These are phyloP conservation scores for Trichoderma reesei DNA, from an alignment of 495 filamentous ascomycete genomes.

Conservation along the genomic window DNA sequence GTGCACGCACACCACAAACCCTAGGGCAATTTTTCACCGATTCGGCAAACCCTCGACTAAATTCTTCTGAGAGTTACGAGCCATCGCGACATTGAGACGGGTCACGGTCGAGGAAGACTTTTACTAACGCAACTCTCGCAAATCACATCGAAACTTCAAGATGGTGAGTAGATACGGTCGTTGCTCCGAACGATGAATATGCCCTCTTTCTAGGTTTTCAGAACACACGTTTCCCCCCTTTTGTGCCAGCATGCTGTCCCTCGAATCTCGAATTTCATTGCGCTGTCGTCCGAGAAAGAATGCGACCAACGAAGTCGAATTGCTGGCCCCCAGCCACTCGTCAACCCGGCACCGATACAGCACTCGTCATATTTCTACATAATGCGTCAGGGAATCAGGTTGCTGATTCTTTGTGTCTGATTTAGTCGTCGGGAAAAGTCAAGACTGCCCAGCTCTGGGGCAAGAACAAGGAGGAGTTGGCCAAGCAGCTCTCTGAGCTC, in stretches of 20 bases:
- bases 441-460: constrained; percentile 92
- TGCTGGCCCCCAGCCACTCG: background rate
- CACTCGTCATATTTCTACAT: background rate
- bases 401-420: constrained; percentile 24
- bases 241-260: background rate
- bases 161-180: constrained; percentile 12
- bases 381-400: background rate
- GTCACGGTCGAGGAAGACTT: constrained; percentile 9
- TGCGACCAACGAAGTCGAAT: background rate
- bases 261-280: background rate
- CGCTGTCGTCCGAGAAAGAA: background rate
- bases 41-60: constrained; percentile 9
- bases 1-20: constrained; percentile 9
- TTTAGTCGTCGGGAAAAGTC: constrained; percentile 83
- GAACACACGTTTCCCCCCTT: background rate
- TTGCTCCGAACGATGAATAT: background rate
- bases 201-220: background rate
- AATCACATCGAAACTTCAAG: constrained; percentile 11
- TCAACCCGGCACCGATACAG: background rate
- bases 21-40: constrained; percentile 11
- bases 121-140: constrained; percentile 10
- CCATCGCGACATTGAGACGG: constrained; percentile 8
- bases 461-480: constrained; percentile 97
- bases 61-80: constrained; percentile 6
- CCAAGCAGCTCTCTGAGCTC: constrained; percentile 79